Percentiles rank a stretch among this genome's conserved stretches.
phyloP scores from a whole-genome alignment of 1,284 basidiomycete species.

The Xerocomus minutiporus region DNA sequence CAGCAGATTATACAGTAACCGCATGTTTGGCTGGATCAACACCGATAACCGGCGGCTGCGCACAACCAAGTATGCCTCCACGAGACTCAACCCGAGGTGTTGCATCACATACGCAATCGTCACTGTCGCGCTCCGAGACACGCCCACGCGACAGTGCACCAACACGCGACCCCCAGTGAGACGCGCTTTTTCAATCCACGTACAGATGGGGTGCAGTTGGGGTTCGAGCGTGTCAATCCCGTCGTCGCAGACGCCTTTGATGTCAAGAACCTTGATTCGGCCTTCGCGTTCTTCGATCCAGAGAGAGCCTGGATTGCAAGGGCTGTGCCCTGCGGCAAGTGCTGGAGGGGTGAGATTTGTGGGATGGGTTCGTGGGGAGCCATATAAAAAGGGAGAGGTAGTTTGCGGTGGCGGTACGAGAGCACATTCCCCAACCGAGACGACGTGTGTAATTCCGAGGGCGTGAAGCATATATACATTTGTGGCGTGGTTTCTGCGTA shows the following conservation, averaged over 20 bases:
- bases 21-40: conserved; percentile 91
- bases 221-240: conserved; percentile 92
- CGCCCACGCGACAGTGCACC: conserved; percentile 95
- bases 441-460: conserved; percentile 96
- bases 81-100: conserved; percentile 80
- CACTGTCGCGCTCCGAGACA: conserved; percentile 89
- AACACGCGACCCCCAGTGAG: conserved; percentile 82
- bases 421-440: conserved; percentile 93
- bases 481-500: conserved; percentile 77
- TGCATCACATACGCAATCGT: conserved; percentile 98
- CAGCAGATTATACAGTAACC: conserved; percentile 87
- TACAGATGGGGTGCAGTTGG: conserved; percentile 81
- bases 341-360: conserved; percentile 27
- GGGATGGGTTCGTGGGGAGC: conserved; percentile 4
- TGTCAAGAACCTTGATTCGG: conserved; percentile 83
- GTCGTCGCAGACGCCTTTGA: conserved; percentile 89
- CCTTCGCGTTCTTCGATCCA: conserved; percentile 86
- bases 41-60: conserved; percentile 79
- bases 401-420: conserved; percentile 62
- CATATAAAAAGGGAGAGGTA: conserved; percentile 2
- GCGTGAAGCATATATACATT: conserved; percentile 95
- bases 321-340: conserved; percentile 44
- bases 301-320: conserved; percentile 65
- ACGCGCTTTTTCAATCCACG: conserved; percentile 90
- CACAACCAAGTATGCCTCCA: conserved; percentile 90